Evolutionary conservation across 306 rosid genomes (phyloP).

Genomic region (Pterocarpus santalinus): DNA sequence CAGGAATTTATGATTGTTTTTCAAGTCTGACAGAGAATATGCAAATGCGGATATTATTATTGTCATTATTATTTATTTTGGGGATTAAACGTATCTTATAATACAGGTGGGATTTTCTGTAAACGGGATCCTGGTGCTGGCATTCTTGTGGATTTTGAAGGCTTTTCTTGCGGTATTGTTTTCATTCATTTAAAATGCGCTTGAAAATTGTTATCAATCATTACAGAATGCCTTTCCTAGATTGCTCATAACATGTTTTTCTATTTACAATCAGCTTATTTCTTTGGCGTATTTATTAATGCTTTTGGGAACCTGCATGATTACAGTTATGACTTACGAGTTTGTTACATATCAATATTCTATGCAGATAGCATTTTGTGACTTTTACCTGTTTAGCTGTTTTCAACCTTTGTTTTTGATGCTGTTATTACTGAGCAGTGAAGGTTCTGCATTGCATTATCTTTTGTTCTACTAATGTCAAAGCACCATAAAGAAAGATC

Average conservation of each 20-base stretch:
- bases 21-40: neutral
- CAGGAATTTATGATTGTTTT: neutral
- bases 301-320: neutral
- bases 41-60: neutral
- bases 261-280: neutral
- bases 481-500: neutral
- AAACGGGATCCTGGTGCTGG: slow-evolving; percentile 70
- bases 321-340: neutral
- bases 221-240: slow-evolving; percentile 1
- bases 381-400: neutral
- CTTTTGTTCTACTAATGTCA: neutral
- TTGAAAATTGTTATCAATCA: neutral
- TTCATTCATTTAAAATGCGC: neutral
- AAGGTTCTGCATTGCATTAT: neutral
- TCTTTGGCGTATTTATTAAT: slow-evolving; percentile 26
- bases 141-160: slow-evolving; percentile 77
- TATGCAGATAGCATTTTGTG: neutral
- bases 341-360: neutral
- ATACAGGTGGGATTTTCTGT: slow-evolving; percentile 75
- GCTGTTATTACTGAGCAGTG: neutral
- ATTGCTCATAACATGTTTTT: neutral
- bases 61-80: neutral
- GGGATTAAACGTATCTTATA: neutral
- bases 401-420: neutral
- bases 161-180: slow-evolving; percentile 79